These are phyloP conservation scores for Auricularia sp. DNA, from an alignment of 768 basidiomycete species.

Conservation along the genomic window DNA sequence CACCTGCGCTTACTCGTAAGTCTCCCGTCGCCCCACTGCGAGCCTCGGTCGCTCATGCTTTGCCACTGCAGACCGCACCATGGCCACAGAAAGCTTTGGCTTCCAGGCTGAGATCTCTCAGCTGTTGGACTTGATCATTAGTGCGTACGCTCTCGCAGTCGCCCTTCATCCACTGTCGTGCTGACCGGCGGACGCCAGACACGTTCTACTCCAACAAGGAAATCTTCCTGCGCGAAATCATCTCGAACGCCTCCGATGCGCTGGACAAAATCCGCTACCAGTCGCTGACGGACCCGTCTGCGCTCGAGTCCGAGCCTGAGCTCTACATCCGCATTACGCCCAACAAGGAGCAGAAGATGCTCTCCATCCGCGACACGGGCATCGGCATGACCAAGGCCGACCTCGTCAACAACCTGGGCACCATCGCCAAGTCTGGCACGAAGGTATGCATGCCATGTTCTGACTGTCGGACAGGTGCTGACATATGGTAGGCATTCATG, in stretches of 20 bases:
- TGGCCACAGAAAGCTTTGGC: slow-evolving; percentile 67
- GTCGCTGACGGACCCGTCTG: slow-evolving; percentile 86
- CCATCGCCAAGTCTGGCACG: slow-evolving; percentile 89
- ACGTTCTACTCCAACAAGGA: slow-evolving; percentile 99
- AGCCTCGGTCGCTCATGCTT: background rate
- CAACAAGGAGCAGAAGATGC: slow-evolving; percentile 90
- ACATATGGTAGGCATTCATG: slow-evolving; percentile 78
- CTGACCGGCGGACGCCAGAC: slow-evolving; percentile 36
- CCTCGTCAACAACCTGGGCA: slow-evolving; percentile 97
- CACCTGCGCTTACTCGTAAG: background rate
- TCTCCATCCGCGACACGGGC: slow-evolving; percentile 90
- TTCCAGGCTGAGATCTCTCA: slow-evolving; percentile 99
- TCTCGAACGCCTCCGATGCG: slow-evolving; percentile 96
- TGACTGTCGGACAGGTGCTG: too few relatives aligned
- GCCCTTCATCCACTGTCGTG: slow-evolving; percentile 9
- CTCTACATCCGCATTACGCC: slow-evolving; percentile 90
- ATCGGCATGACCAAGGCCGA: slow-evolving; percentile 99
- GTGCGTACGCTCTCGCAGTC: slow-evolving; percentile 32
- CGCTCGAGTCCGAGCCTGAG: slow-evolving; percentile 84
- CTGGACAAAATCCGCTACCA: slow-evolving; percentile 98
- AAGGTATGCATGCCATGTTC: slow-evolving; percentile 38
- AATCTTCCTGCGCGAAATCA: slow-evolving; percentile 97
- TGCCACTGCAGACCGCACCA: slow-evolving; percentile 7
- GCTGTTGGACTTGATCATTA: slow-evolving; percentile 97
- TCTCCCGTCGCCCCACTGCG: background rate